Percentiles rank a stretch among this genome's conserved stretches.
Conservation (phyloP, 2,329 filamentous ascomycete species). For the Colletotrichum salicis region DNA sequence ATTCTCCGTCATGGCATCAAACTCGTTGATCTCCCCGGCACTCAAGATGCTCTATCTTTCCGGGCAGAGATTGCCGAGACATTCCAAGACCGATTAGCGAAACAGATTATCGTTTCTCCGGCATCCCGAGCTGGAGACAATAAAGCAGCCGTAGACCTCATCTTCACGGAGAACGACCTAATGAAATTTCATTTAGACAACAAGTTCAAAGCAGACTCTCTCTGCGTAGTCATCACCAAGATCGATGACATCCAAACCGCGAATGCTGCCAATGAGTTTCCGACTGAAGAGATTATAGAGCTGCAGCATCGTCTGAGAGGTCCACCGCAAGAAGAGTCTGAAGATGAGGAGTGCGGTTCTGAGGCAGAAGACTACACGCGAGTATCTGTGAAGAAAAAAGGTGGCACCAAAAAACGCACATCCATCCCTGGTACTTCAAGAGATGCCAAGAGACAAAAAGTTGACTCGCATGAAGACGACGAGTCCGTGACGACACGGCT, state of each 20-base stretch:
- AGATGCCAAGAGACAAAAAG: neutral
- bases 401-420: no score
- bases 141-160: constrained; percentile 31
- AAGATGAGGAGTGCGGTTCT: neutral
- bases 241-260: constrained; percentile 32
- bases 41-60: constrained; percentile 31
- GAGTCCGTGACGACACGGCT: neutral
- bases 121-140: constrained; percentile 36
- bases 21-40: constrained; percentile 37
- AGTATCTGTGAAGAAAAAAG: no score
- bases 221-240: constrained; percentile 34
- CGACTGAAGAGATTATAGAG: neutral
- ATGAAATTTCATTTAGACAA: constrained; percentile 33
- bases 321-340: neutral
- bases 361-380: neutral
- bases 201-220: constrained; percentile 18
- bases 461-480: neutral
- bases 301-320: neutral
- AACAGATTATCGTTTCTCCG: constrained; percentile 29
- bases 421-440: no score
- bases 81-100: constrained; percentile 26
- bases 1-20: constrained; percentile 34
- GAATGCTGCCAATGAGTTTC: constrained; percentile 17
- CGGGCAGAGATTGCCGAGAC: constrained; percentile 26
- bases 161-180: constrained; percentile 26